These are phyloP conservation scores for Vaccinium macrocarpon DNA, from an alignment of 148 eudicot species.

Conservation along the genomic window DNA sequence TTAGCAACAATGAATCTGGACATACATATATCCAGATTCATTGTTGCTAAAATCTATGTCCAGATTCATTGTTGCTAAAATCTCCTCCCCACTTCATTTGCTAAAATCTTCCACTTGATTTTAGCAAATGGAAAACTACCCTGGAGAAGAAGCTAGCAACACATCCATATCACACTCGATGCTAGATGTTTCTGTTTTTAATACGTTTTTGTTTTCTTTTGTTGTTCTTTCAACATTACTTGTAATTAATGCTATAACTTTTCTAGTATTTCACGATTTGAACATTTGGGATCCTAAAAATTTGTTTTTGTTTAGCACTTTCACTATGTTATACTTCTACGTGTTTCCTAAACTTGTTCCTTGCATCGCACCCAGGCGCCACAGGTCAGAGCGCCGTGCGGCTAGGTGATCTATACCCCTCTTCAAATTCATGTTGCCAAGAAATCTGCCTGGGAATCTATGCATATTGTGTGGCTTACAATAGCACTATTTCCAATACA, in stretches of 20 bases:
- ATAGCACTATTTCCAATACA: background rate
- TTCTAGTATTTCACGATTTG: background rate
- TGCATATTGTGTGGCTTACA: background rate
- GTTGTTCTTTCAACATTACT: background rate
- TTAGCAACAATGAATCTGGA: no score
- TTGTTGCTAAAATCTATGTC: no score
- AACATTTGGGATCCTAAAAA: background rate
- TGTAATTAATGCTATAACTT: background rate
- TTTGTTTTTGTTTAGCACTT: background rate
- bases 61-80: no score
- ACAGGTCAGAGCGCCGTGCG: background rate
- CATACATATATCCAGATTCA: no score
- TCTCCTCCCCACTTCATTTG: no score
- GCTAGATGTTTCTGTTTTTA: background rate
- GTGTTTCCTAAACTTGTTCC: background rate
- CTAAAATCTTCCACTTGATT: no score
- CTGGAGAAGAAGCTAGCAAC: no score
- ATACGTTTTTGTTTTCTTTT: background rate
- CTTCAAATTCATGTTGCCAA: background rate
- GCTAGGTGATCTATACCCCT: background rate
- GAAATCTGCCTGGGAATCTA: background rate
- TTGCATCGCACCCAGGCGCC: background rate
- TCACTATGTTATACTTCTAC: background rate
- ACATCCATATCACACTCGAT: no score
- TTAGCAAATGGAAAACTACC: no score